Conservation (phyloP, 2,329 filamentous ascomycete genomes). For the Colletotrichum tofieldiae region DNA sequence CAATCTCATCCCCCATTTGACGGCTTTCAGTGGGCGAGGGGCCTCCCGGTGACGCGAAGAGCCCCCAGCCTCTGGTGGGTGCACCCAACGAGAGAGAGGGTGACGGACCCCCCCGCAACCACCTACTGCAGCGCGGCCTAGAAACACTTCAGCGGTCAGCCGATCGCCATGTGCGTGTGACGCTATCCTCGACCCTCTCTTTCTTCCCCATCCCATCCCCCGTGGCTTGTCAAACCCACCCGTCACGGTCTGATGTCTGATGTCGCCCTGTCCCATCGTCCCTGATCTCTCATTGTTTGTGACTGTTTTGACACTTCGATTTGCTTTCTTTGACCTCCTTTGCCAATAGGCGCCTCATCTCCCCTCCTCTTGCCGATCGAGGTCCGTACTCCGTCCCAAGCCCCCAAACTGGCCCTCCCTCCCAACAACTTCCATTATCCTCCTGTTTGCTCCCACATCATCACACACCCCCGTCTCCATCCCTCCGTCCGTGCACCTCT, state of each 20-base stretch:
- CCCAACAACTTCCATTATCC: neutral
- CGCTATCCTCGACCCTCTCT: conserved; percentile 4
- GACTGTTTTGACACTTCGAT: too few species aligned
- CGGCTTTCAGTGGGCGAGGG: neutral
- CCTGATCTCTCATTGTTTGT: neutral
- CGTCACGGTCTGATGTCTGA: neutral
- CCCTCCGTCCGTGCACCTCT: neutral
- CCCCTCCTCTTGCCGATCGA: neutral
- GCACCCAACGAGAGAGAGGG: neutral
- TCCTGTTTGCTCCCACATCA: neutral
- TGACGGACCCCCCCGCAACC: conserved; percentile 2
- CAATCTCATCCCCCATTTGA: neutral
- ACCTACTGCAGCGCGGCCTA: neutral
- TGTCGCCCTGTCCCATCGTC: neutral
- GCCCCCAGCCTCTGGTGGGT: neutral
- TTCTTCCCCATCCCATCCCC: neutral
- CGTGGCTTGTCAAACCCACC: neutral
- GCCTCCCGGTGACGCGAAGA: neutral
- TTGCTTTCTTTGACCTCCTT: neutral
- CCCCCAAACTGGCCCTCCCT: neutral
- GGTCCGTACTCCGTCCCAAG: neutral
- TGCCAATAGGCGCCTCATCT: neutral
- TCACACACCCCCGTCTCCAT: neutral
- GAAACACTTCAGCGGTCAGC: conserved; percentile 14
- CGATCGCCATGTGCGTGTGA: conserved; percentile 19